Conservation (phyloP, 768 basidiomycete species). For the Lactifluus pinguis region DNA sequence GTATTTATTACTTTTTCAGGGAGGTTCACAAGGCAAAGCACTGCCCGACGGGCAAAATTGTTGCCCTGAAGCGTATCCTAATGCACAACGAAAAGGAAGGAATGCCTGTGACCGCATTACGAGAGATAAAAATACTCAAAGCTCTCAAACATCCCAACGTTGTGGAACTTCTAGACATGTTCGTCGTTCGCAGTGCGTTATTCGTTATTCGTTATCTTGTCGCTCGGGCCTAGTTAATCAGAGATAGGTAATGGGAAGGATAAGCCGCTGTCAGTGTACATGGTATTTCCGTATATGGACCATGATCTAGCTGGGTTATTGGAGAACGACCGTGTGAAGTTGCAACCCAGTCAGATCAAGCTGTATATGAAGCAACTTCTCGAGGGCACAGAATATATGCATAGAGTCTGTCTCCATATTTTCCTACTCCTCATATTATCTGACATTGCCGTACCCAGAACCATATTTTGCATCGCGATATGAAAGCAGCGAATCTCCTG, state of each 20-base stretch:
- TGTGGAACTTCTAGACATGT: slow-evolving; percentile 87
- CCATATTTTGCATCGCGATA: slow-evolving; percentile 93
- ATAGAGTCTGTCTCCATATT: slow-evolving; percentile 52
- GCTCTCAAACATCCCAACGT: slow-evolving; percentile 78
- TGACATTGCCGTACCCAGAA: slow-evolving; percentile 45
- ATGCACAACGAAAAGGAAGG: slow-evolving; percentile 98
- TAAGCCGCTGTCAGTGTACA: slow-evolving; percentile 74
- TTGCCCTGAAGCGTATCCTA: slow-evolving; percentile 90
- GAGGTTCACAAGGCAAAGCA: slow-evolving; percentile 88
- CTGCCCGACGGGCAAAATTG: slow-evolving; percentile 45
- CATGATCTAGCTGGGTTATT: slow-evolving; percentile 94
- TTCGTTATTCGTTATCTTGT: slow-evolving; percentile 1
- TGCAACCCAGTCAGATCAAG: slow-evolving; percentile 83
- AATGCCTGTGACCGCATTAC: slow-evolving; percentile 91
- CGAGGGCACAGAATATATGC: slow-evolving; percentile 96
- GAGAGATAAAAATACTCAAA: slow-evolving; percentile 96
- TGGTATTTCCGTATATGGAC: slow-evolving; percentile 99
- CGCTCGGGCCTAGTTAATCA: slow-evolving; percentile 1
- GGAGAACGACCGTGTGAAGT: slow-evolving; percentile 82
- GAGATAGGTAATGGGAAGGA: slow-evolving; percentile 53
- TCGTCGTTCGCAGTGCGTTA: slow-evolving; percentile 66
- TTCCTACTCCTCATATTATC: neutral
- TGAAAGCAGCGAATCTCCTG: slow-evolving; percentile 96
- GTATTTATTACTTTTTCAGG: slow-evolving; percentile 30
- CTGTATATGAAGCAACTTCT: slow-evolving; percentile 92